Evolutionary conservation across 2,329 filamentous ascomycete genomes (phyloP).

Genomic region (Corynespora cassiicola): DNA sequence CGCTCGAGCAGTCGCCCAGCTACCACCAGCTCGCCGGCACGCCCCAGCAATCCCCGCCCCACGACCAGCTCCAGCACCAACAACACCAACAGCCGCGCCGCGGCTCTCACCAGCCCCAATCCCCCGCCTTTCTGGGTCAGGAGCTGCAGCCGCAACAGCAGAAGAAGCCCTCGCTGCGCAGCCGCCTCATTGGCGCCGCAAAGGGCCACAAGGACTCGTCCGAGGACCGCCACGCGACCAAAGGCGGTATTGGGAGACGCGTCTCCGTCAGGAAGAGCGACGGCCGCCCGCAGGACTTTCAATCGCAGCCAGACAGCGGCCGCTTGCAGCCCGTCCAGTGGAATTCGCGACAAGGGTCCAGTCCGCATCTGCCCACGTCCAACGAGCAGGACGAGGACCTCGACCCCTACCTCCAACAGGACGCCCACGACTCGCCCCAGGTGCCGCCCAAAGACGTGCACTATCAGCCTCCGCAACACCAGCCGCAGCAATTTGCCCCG

Average conservation of each 20-base stretch:
- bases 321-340: conserved; percentile 31
- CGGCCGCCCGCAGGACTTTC: conserved; percentile 32
- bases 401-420: conserved; percentile 46
- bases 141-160: too few species aligned
- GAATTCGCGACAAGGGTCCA: conserved; percentile 36
- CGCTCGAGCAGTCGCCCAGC: conserved; percentile 36
- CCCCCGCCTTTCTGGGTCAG: conserved; percentile 16
- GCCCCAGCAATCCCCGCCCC: conserved; percentile 26
- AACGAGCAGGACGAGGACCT: conserved; percentile 47
- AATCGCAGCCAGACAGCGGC: conserved; percentile 27
- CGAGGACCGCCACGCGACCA: conserved; percentile 30
- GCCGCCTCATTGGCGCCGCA: conserved; percentile 37
- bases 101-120: conserved; percentile 26
- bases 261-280: conserved; percentile 46
- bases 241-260: conserved; percentile 38
- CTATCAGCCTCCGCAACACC: conserved; percentile 29
- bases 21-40: conserved; percentile 27
- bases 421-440: conserved; percentile 33
- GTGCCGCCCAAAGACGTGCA: conserved; percentile 45
- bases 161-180: conserved; percentile 41
- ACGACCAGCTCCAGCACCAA: conserved; percentile 24
- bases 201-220: conserved; percentile 42
- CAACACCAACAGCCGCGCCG: conserved; percentile 17
- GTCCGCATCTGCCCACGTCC: conserved; percentile 40
- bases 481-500: conserved; percentile 29